Evolutionary conservation across 768 basidiomycete genomes (phyloP), one percentile per base, ranked within the genome.

Genomic region (Suillus hirtellus): DNA sequence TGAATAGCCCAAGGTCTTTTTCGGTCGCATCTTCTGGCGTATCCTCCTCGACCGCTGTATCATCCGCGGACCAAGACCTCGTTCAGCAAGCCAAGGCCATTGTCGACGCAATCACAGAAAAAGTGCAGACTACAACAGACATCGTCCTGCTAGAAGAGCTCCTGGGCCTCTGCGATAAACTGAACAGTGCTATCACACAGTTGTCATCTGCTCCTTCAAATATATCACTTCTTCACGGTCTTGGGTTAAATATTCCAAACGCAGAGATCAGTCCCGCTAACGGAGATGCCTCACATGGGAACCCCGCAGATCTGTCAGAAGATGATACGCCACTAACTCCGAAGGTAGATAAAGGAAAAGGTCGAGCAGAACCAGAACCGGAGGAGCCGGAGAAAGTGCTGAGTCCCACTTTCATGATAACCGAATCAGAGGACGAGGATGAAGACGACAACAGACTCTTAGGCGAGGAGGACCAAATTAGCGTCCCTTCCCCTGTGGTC

Each of bases 341-440:
- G 0, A 82, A 82, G 55, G 71, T 89, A 17, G 90, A 93, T 73
- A 94, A 93, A 72, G 92, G 92, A 61, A 93, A 93, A 75, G 86
- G 81, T 24, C 83, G 83, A 59, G 90, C 90, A 34, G 81, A 86
- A 68, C 85, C 89, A 1, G 84, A 88, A 69, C 84, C 89, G 1
- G 84, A 89, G 75, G 81, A 86, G 54, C 84, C 77, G 2, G 89
- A 91, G 76, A 87, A 85, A 73, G 85, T 92, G 68, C 76, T 92
- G 73, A 86, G 87, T 72, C 91, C 92, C 21, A 83, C 86, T 78
- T 76, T 87, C 70, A 76, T 72, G 63, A 79, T 83, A 61, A 73
- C 76, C 43, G 81, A 84, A 60, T 85, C 86, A 27, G 85, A 86
- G 42, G 86, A 75, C 27, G 80, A 85, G 63, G 82, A 82, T 10